Conservation (phyloP, 169 alveolate species). For the Plasmodium vinckei region DNA sequence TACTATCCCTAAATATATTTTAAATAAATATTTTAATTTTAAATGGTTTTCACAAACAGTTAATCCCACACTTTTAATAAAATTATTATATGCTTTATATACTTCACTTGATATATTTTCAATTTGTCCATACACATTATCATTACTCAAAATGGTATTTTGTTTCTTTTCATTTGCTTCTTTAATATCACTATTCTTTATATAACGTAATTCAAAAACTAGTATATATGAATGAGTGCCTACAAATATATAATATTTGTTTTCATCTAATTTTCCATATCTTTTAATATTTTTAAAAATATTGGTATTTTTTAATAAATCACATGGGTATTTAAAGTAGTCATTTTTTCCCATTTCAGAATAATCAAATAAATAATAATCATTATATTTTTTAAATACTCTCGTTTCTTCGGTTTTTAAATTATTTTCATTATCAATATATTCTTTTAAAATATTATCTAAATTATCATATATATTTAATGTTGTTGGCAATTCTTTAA, state of each 20-base stretch:
- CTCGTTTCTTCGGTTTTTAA: conserved; percentile 1
- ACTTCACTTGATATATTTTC: conserved; percentile 27
- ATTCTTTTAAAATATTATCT: conserved; percentile 25
- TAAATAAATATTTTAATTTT: conserved; percentile 64
- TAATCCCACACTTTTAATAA: neutral
- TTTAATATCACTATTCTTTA: neutral
- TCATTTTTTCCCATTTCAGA: conserved; percentile 38
- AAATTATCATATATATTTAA: conserved; percentile 65
- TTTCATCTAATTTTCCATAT: conserved; percentile 16
- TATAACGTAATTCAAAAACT: conserved; percentile 36
- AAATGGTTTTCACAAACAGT: conserved; percentile 10
- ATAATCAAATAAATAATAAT: conserved; percentile 34
- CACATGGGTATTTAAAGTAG: conserved; percentile 27
- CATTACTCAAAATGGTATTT: conserved; percentile 3
- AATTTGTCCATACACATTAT: conserved; percentile 27
- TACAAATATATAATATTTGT: conserved; percentile 37
- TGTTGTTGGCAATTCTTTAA: conserved; percentile 41
- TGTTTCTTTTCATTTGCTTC: conserved; percentile 6
- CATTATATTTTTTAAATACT: conserved; percentile 17
- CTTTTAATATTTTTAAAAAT: conserved; percentile 22
- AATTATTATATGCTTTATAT: conserved; percentile 15
- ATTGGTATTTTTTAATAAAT: conserved; percentile 42
- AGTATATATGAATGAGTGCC: conserved; percentile 55
- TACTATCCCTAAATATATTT: conserved; percentile 50
- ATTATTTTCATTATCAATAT: neutral